phyloP scores from a whole-genome alignment of 352 stramenopile genomes.

The Phytophthora multivora region DNA sequence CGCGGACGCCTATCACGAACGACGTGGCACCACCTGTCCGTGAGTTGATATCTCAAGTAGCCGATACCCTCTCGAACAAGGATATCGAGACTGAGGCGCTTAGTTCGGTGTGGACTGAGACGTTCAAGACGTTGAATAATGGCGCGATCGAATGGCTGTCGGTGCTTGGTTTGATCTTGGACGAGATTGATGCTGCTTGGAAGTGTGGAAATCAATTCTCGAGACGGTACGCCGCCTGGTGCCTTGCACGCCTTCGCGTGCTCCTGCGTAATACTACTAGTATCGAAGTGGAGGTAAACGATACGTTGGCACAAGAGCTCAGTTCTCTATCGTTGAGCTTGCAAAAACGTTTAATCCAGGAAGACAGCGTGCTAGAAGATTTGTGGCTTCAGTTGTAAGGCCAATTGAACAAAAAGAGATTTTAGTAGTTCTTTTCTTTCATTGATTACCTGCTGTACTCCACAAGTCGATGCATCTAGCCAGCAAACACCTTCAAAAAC shows the following conservation, averaged over 20 bases:
- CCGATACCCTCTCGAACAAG: neutral
- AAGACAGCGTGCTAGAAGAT: constrained; percentile 35
- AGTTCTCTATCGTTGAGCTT: constrained; percentile 13
- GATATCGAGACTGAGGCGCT: constrained; percentile 11
- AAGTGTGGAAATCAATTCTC: constrained; percentile 43
- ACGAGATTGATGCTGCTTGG: constrained; percentile 56
- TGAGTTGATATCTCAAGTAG: constrained; percentile 12
- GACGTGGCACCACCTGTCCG: neutral
- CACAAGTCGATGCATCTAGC: neutral
- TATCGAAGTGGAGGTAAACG: neutral
- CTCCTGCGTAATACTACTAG: constrained; percentile 12
- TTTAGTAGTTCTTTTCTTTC: no score
- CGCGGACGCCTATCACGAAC: neutral
- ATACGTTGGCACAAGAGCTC: constrained; percentile 7
- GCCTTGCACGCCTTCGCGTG: constrained; percentile 34
- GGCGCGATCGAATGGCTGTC: neutral
- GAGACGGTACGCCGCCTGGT: constrained; percentile 59
- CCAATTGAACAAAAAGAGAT: no score
- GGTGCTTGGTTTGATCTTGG: constrained; percentile 25
- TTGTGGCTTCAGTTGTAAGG: constrained; percentile 26
- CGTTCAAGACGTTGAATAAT: constrained; percentile 11
- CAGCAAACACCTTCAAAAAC: constrained; percentile 20
- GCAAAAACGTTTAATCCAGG: constrained; percentile 13
- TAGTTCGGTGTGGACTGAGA: constrained; percentile 18
- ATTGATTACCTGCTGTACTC: no score